These are phyloP conservation scores for Helotiales sp. DNA, from an alignment of 2,329 filamentous ascomycete species.

Conservation along the genomic window DNA sequence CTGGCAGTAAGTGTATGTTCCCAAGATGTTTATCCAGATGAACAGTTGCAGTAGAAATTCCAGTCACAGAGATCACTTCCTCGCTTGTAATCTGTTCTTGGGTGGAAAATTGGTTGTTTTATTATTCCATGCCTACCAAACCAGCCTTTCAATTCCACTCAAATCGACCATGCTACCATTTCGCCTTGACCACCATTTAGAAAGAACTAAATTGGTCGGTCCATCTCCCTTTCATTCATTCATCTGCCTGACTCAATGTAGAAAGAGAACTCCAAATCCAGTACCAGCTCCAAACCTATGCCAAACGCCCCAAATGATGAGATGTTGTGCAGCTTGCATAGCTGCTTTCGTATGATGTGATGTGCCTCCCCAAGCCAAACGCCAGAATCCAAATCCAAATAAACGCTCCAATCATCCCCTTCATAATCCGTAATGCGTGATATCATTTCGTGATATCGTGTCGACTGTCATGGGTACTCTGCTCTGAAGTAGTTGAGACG, in stretches of 20 bases:
- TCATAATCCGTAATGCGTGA: background rate
- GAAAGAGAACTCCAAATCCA: background rate
- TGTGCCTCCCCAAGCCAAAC: background rate
- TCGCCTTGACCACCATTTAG: no score
- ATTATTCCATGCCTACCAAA: background rate
- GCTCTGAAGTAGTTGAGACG: background rate
- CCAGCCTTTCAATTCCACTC: background rate
- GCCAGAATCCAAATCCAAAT: background rate
- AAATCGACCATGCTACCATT: no score
- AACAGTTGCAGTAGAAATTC: no score
- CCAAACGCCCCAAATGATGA: background rate
- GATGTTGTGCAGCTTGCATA: background rate
- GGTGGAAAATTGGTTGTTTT: no score
- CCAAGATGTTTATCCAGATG: no score
- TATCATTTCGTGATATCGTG: constrained; percentile 1
- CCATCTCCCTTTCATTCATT: no score
- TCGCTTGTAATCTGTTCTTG: no score
- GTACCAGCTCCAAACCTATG: background rate
- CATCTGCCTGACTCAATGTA: no score
- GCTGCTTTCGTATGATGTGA: background rate
- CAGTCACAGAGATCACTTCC: no score
- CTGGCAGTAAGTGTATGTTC: no score
- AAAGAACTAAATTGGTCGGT: no score
- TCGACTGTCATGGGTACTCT: background rate
- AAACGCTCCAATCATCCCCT: background rate